Percentiles rank a stretch among this genome's conserved stretches.
Conservation (phyloP, 2,329 filamentous ascomycete genomes). For the Didymella glomerata region DNA sequence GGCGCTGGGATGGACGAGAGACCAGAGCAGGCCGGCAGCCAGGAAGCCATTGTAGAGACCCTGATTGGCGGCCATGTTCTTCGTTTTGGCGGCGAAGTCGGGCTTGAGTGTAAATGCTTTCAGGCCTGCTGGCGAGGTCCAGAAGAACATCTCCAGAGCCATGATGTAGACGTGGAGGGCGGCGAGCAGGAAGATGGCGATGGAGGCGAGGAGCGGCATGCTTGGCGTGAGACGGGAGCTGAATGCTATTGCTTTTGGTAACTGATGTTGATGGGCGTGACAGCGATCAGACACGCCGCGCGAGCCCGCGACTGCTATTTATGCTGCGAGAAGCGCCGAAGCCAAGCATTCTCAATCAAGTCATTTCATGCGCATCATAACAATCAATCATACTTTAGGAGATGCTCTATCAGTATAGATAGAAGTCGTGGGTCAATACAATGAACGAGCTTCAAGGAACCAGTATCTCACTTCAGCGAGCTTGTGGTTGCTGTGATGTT, state of each 20-base stretch:
- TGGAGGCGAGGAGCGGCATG: constrained; percentile 4
- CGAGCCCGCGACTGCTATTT: not conserved
- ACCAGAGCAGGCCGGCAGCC: constrained; percentile 1
- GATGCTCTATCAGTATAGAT: not conserved
- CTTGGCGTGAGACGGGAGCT: not conserved
- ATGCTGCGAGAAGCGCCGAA: not conserved
- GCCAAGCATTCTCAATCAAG: not conserved
- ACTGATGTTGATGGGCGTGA: not conserved
- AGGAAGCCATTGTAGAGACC: constrained; percentile 12
- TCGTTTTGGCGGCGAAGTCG: constrained; percentile 2
- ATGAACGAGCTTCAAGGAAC: no score
- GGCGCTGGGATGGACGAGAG: constrained; percentile 1
- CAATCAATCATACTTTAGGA: no score
- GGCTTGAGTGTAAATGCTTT: constrained; percentile 4
- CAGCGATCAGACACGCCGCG: not conserved
- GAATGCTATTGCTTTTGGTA: not conserved
- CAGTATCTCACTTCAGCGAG: not conserved
- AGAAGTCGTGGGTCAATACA: not conserved
- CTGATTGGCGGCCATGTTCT: constrained; percentile 11
- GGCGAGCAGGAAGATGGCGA: constrained; percentile 7
- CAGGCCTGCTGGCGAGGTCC: constrained; percentile 4
- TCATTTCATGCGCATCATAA: not conserved
- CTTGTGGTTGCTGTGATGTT: not conserved
- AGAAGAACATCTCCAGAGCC: constrained; percentile 9
- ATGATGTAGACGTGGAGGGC: constrained; percentile 10